Evolutionary conservation across 441 rosid species (phyloP).

Genomic region (Pelargonium citronellum): DNA sequence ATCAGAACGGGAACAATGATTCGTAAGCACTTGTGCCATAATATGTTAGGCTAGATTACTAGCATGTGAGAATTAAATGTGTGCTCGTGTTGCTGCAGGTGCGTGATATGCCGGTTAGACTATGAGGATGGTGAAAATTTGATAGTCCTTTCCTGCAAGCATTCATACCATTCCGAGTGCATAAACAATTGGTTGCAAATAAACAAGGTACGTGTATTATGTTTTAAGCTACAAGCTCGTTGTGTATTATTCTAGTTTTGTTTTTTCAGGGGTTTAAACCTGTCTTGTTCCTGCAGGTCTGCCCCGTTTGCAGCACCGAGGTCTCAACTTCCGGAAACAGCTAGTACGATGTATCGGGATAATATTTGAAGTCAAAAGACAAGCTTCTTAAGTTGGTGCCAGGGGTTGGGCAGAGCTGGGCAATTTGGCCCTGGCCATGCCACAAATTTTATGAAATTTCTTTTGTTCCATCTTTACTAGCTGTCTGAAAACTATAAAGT

Average conservation of each 20-base stretch:
- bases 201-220: slow-evolving; percentile 55
- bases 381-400: not conserved
- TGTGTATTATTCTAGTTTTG: not conserved
- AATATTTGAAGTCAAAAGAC: not conserved
- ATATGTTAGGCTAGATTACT: not conserved
- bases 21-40: slow-evolving; percentile 47
- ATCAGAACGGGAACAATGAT: slow-evolving; percentile 71
- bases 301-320: slow-evolving; percentile 78
- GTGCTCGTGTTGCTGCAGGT: slow-evolving; percentile 38
- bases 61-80: too few species aligned
- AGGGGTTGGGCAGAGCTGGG: not conserved
- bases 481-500: too few species aligned
- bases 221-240: not conserved
- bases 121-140: slow-evolving; percentile 77
- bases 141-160: slow-evolving; percentile 85
- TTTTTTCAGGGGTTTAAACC: not conserved
- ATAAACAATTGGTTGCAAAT: slow-evolving; percentile 90
- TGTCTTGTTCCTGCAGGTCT: slow-evolving; percentile 45
- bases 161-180: slow-evolving; percentile 89
- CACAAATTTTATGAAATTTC: too few species aligned
- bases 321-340: slow-evolving; percentile 50
- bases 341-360: not conserved
- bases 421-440: too few species aligned
- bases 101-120: slow-evolving; percentile 87
- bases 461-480: too few species aligned